Base-by-base conservation (phyloP, 352 stramenopile genomes). In the Phytophthora constricta region DNA sequence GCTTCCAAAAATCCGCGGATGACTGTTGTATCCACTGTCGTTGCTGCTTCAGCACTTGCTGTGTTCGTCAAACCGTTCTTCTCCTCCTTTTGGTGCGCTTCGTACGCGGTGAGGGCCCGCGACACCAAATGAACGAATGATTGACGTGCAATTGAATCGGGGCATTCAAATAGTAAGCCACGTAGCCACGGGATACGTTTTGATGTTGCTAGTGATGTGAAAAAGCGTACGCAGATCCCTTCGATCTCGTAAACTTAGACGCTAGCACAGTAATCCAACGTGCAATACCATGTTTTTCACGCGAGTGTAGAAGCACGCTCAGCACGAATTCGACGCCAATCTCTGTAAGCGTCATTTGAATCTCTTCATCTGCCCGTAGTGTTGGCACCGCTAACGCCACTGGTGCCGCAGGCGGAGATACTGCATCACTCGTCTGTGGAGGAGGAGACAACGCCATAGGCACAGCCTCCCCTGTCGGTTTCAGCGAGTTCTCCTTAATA, bases 291-390 rank as follows among this genome's bases (percentile, higher is more conserved):
- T 96, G 84, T 43, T 97, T 95, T 66, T 97, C 92, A 49, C 89
- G 74, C 14, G 80, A 95, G 47, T 97, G 92, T 23, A 98, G 59
- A 58, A 97, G 57, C 7, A 98, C 87, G 70, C 90, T 91, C 9
- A 98, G 62, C 26, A 98, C 80, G 64, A 97, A 96, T 52, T 92
- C 83, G 8, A 92, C 61, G 16, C 93, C 92, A 37, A 97, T 94
- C 48, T 90, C 76, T 14, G 89, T 86, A 13, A 96, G 68, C 5
- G 80, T 87, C 26, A 73, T 78, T 57, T 93, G 86, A 25, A 91
- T 85, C 11, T 79, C 66, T 65, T 90, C 77, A 48, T 91, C 83
- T 0, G 73, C 65, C 37, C 53, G 50, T 9, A 52, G 22, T 48
- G 62, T 16, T 60, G 62, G 59, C 11, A 71, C 58, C 50, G 39